Evolutionary conservation across 2,329 filamentous ascomycete genomes (phyloP), one percentile per base, ranked within the genome.

Genomic region (Elsinoe batatas): DNA sequence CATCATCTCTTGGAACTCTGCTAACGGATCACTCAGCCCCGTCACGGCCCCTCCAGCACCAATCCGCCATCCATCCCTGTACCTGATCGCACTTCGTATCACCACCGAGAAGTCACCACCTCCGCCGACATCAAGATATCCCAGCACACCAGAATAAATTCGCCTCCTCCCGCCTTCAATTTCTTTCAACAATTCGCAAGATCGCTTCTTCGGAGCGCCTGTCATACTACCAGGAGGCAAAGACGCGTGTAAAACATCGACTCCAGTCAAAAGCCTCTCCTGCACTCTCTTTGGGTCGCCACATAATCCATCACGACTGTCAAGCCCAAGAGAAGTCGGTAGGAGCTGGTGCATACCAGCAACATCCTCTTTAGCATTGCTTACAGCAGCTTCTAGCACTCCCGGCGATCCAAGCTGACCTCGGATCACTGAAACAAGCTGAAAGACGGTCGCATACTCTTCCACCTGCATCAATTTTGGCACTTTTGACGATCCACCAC

Each of bases 191-290:
- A 96, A 79, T 73, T 95, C 85, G 68, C 91, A 96, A 60, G 87
- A 91, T 47, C 91, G 80, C 71, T 91, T 91, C 75, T 97, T 97
- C 0, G 91, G 93, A 0, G 91, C 91, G 5, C 93, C 93, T 1
- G 91, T 97, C 93, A 97, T 97, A 64, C 87, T 91, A 0, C 93
- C 91, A 0, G 93, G 90, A 0, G 93, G 91, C 0, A 97, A 76
- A 47, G 84, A 87, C 5, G 83, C 79, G 0, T 85, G 81, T 0
- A 97, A 79, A 3, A 91, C 85, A 58, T 91, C 85, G 35, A 93
- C 74, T 1, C 87, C 88, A 0, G 82, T 81, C 57, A 79, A 74
- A 3, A 26, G 11, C 15, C 11, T 13, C 11, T 5, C 61, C 58
- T n/a, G 33, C 30, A 6, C 49, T 8, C 8, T 11, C 3, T n/a